Conservation (phyloP, 495 filamentous ascomycete genomes). For the Daldinia childiae region DNA sequence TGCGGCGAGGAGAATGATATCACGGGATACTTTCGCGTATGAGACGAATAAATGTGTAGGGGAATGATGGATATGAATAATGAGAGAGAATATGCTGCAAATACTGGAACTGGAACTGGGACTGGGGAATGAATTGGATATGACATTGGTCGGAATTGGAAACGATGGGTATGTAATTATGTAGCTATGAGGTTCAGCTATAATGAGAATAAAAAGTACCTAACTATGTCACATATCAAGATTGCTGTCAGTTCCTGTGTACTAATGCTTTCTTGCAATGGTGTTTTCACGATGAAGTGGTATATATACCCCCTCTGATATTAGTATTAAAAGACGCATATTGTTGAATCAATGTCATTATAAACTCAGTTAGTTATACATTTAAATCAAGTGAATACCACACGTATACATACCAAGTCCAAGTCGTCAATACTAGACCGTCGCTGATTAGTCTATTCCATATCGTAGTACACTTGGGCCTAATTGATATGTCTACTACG, state of each 20-base stretch:
- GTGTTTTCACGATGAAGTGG: too few relatives aligned
- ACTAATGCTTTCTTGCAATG: background rate
- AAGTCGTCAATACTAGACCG: too few relatives aligned
- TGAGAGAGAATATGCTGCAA: too few relatives aligned
- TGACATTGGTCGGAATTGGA: background rate
- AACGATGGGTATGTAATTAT: background rate
- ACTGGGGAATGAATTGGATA: background rate
- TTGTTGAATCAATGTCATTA: too few relatives aligned
- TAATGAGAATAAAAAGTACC: background rate
- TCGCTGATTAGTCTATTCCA: too few relatives aligned
- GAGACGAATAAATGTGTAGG: background rate
- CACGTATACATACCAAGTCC: too few relatives aligned
- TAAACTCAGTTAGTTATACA: too few relatives aligned
- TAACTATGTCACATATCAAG: background rate
- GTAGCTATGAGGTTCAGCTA: background rate
- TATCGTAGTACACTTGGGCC: too few relatives aligned
- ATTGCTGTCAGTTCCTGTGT: background rate
- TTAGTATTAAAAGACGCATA: too few relatives aligned
- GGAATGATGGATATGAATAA: background rate
- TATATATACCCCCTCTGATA: too few relatives aligned
- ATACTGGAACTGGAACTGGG: background rate
- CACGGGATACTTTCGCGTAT: conserved; percentile 35
- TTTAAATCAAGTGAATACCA: too few relatives aligned
- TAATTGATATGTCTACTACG: too few relatives aligned
- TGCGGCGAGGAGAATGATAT: conserved; percentile 52